Percentiles rank a stretch among this genome's conserved stretches.
These are phyloP conservation scores for Plectosphaerella cucumerina DNA, from an alignment of 2,329 filamentous ascomycete genomes.

Conservation along the genomic window DNA sequence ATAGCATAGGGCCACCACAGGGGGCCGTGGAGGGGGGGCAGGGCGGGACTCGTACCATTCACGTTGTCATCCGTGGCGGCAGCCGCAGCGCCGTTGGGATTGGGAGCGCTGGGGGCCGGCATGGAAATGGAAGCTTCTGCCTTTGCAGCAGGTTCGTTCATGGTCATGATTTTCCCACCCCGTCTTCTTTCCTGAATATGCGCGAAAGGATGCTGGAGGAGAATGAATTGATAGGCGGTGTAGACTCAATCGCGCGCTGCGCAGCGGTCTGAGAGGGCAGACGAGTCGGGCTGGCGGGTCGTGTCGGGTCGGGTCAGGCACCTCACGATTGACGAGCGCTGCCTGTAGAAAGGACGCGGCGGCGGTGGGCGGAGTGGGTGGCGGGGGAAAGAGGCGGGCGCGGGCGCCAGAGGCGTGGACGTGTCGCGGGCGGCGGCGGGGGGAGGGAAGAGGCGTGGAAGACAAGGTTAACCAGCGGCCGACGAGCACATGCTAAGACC, in stretches of 20 bases:
- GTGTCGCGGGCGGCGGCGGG: neutral
- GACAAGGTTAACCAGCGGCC: neutral
- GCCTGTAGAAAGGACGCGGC: neutral
- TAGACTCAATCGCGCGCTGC: no score
- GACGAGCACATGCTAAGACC: neutral
- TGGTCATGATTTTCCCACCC: slow-evolving; percentile 24
- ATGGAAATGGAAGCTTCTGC: slow-evolving; percentile 31
- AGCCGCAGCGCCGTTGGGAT: slow-evolving; percentile 17
- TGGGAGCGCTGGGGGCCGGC: slow-evolving; percentile 26
- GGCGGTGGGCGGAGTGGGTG: neutral
- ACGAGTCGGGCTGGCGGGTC: no score
- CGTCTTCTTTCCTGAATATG: neutral
- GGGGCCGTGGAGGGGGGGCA: slow-evolving; percentile 8
- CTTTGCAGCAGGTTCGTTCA: slow-evolving; percentile 33
- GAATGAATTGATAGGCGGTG: neutral
- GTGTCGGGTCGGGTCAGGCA: neutral
- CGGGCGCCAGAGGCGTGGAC: no score
- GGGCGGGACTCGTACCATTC: slow-evolving; percentile 30
- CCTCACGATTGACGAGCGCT: neutral
- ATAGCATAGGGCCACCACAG: slow-evolving; percentile 6
- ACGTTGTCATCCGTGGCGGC: slow-evolving; percentile 27
- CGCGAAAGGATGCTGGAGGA: neutral
- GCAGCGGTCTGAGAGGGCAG: no score
- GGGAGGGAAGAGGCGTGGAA: neutral
- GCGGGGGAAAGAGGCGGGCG: neutral